Evolutionary conservation across 345 rosid genomes (phyloP).

Genomic region (Psidium friedrichsthalianum): DNA sequence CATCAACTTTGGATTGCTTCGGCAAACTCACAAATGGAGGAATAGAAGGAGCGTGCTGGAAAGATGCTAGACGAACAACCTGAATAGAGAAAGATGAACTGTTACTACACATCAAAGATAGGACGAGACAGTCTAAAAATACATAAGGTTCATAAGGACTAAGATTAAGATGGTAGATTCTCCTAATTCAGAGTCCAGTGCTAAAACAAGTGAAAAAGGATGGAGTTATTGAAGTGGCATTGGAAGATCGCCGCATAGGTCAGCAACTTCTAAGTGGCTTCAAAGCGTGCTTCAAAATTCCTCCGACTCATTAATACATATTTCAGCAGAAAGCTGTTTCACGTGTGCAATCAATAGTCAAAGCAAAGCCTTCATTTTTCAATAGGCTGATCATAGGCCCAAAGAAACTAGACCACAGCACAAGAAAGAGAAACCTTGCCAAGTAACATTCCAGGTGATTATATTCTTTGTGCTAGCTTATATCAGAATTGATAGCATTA

Average conservation of each 20-base stretch:
- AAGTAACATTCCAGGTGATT: neutral
- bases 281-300: neutral
- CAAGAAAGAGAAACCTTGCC: neutral
- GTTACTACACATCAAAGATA: neutral
- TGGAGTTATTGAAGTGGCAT: neutral
- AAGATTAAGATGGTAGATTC: neutral
- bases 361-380: neutral
- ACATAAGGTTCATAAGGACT: neutral
- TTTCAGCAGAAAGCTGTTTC: neutral
- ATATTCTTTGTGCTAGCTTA: neutral
- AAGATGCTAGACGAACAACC: constrained; percentile 98
- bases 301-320: neutral
- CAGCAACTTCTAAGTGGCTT: neutral
- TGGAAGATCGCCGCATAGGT: neutral
- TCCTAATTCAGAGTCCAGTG: neutral
- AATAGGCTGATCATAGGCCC: neutral
- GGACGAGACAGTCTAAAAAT: neutral
- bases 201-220: neutral
- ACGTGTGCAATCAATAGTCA: neutral
- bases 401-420: neutral
- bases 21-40: constrained; percentile 87
- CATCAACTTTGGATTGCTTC: constrained; percentile 71
- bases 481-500: neutral
- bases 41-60: constrained; percentile 90
- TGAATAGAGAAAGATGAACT: constrained; percentile 17